Evolutionary conservation across 2,329 filamentous ascomycete species (phyloP).

Genomic region (Verticillium isaacii): DNA sequence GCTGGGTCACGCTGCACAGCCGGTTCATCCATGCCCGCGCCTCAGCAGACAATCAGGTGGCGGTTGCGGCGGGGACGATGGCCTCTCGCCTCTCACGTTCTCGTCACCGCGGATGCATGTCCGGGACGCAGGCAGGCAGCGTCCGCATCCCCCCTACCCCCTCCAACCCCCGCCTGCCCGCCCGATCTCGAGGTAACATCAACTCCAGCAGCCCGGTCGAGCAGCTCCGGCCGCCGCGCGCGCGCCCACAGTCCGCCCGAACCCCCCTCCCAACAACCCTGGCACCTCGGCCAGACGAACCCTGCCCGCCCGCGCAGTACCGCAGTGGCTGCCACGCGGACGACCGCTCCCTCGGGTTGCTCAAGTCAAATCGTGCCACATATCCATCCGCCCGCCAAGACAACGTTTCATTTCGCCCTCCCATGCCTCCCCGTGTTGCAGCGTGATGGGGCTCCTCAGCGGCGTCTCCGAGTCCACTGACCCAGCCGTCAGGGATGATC

Average conservation of each 20-base stretch:
- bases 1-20: too few species aligned
- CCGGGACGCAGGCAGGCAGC: neutral
- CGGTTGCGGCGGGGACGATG: neutral
- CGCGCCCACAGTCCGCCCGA: neutral
- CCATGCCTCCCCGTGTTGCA: neutral
- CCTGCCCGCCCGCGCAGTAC: neutral
- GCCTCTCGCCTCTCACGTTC: neutral
- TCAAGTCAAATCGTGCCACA: neutral
- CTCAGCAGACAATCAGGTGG: neutral
- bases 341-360: neutral
- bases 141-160: neutral
- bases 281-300: neutral
- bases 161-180: too few species aligned
- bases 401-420: neutral
- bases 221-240: neutral
- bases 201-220: neutral
- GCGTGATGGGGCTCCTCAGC: neutral
- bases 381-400: neutral
- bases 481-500: too few species aligned
- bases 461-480: too few species aligned
- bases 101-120: neutral
- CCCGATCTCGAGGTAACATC: neutral
- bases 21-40: too few species aligned
- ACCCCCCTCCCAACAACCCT: neutral
- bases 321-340: constrained; percentile 3